phyloP scores from a whole-genome alignment of 2,329 filamentous ascomycete species.

The Calonectria hongkongensis region DNA sequence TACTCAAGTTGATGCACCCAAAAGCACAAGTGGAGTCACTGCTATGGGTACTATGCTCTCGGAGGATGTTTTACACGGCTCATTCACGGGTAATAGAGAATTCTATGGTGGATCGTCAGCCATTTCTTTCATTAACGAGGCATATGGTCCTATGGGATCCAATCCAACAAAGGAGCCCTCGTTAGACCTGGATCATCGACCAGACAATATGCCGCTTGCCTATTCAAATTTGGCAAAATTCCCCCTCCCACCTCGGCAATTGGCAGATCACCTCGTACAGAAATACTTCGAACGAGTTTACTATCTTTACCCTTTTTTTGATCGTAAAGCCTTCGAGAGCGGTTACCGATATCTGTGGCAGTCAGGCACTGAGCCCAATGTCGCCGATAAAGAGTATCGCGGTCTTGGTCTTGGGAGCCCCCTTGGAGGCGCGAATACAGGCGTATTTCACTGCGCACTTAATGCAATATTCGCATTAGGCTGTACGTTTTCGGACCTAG shows the following conservation, averaged over 20 bases:
- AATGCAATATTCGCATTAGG: conserved; percentile 66
- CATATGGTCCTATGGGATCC: conserved; percentile 53
- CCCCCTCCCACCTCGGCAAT: conserved; percentile 61
- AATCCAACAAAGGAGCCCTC: conserved; percentile 25
- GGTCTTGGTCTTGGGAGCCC: conserved; percentile 53
- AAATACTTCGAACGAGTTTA: conserved; percentile 63
- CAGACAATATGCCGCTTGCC: conserved; percentile 33
- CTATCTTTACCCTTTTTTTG: conserved; percentile 66
- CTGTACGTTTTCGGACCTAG: conserved; percentile 61
- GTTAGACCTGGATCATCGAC: conserved; percentile 1
- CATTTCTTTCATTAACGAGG: conserved; percentile 63
- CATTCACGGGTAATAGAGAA: conserved; percentile 45
- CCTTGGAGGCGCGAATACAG: conserved; percentile 54
- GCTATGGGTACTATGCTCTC: conserved; percentile 63
- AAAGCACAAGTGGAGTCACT: conserved; percentile 52
- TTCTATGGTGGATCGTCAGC: conserved; percentile 64
- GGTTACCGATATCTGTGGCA: conserved; percentile 64
- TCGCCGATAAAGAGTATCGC: not conserved
- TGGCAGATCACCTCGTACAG: conserved; percentile 64
- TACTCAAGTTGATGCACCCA: conserved; percentile 23
- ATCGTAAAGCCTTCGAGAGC: conserved; percentile 62
- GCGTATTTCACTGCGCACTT: conserved; percentile 64
- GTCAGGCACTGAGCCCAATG: conserved; percentile 27
- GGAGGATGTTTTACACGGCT: conserved; percentile 53
- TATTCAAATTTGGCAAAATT: conserved; percentile 51